Conservation (phyloP, 805 yeast species). For the Aciculoconidium aculeatum region DNA sequence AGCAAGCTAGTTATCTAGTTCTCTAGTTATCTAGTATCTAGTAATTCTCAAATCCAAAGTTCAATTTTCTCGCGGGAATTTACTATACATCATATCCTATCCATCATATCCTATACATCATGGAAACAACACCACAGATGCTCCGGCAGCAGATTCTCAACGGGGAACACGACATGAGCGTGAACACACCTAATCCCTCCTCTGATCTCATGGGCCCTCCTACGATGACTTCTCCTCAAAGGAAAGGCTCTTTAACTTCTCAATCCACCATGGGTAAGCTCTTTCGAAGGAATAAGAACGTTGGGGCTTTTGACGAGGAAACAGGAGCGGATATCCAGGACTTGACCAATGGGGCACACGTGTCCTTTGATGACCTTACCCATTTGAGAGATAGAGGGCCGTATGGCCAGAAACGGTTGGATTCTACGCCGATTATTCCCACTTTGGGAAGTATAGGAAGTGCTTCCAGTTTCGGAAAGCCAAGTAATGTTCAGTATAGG, state of each 20-base stretch:
- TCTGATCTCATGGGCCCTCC: slow-evolving; percentile 11
- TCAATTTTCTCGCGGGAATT: too few species aligned
- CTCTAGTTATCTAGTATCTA: too few species aligned
- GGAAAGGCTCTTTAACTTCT: slow-evolving; percentile 36
- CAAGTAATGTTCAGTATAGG: slow-evolving; percentile 56
- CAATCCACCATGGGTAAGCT: slow-evolving; percentile 35
- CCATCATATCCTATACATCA: too few species aligned
- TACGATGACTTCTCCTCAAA: slow-evolving; percentile 5
- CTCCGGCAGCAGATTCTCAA: slow-evolving; percentile 30
- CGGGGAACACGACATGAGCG: slow-evolving; percentile 24
- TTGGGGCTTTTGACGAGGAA: slow-evolving; percentile 31
- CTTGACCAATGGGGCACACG: slow-evolving; percentile 28
- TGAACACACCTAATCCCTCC: too few species aligned
- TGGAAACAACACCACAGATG: slow-evolving; percentile 9
- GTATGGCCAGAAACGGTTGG: slow-evolving; percentile 43
- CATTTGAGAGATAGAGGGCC: slow-evolving; percentile 63
- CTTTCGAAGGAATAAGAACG: slow-evolving; percentile 34
- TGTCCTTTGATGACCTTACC: slow-evolving; percentile 61
- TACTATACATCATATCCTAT: too few species aligned
- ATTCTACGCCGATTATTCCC: slow-evolving; percentile 73
- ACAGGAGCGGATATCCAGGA: slow-evolving; percentile 31
- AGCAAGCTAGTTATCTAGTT: too few species aligned
- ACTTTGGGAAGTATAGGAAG: slow-evolving; percentile 37
- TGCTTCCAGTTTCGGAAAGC: slow-evolving; percentile 9
- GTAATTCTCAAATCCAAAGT: too few species aligned